Base-by-base conservation (phyloP, 2,329 filamentous ascomycete species). In the Talaromyces marneffei region DNA sequence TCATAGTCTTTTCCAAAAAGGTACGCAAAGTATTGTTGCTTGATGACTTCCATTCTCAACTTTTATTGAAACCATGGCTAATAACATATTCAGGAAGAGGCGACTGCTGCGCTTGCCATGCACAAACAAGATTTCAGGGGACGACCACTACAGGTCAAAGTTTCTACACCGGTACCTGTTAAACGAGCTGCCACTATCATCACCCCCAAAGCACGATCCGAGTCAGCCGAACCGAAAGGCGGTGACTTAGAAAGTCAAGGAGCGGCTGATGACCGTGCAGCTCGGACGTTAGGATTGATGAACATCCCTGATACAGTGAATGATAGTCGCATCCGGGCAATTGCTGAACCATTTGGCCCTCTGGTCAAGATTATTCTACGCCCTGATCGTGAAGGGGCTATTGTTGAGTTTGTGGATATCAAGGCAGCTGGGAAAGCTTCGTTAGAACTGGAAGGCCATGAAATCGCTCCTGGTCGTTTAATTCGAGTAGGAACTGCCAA, bases 281-380 rank as follows among this genome's bases (percentile, higher is more conserved):
- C 87, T 55, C 87, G 91, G 57, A 94, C 90, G 0, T 82, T 97
- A 55, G 88, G 88, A 9, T 79, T 99, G 29, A 85, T 97, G 76
- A 89, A 92, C 64, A 80, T 99, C 1, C 91, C 94, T 0, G 94
- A 97, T 70, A 97, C 92, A 0, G 85, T 97, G 69, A 97, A 95
- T 66, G 91, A 96, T 69, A 86, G 89, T 1, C 90, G 92, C 31
- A 85, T 99, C 59, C 85, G 85, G 48, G 82, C 86, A 0, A 78
- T 95, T 2, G 86, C 89, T 8, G 88, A 91, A 67, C 82, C 85
- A 1, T 82, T 87, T 48, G 92, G 91, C 0, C 75, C 82, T 1
- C 81, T 97, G 25, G 81, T 87, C 65, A 93, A 92, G 73, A 81
- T 97, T 3, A 82, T 89, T 12, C 81, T 97, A 10, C 87, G 91